These are phyloP conservation scores for Aspergillus mulundensis DNA, from an alignment of 495 filamentous ascomycete species.

Conservation along the genomic window DNA sequence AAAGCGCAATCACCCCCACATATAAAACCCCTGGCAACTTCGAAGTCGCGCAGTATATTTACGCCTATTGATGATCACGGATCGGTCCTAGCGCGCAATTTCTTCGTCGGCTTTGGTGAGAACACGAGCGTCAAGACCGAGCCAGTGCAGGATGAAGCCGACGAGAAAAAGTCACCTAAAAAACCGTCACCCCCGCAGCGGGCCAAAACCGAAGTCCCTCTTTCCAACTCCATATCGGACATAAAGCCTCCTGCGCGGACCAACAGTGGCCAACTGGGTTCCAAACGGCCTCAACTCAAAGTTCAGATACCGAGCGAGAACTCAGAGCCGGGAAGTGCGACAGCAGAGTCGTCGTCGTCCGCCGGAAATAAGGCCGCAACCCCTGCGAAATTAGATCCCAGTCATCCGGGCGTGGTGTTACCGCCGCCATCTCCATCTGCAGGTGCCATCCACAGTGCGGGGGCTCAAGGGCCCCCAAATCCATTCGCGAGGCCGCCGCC, in stretches of 20 bases:
- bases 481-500: slow-evolving; percentile 88
- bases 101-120: slow-evolving; percentile 45
- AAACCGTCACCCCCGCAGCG: slow-evolving; percentile 47
- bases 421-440: slow-evolving; percentile 91
- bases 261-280: slow-evolving; percentile 59
- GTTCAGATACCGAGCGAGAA: slow-evolving; percentile 92
- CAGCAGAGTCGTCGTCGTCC: slow-evolving; percentile 69
- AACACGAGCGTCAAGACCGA: slow-evolving; percentile 37
- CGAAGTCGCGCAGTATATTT: slow-evolving; percentile 89
- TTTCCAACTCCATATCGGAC: slow-evolving; percentile 48
- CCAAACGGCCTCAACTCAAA: slow-evolving; percentile 76
- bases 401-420: slow-evolving; percentile 68
- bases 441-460: slow-evolving; percentile 80
- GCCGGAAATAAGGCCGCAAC: slow-evolving; percentile 53
- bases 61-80: slow-evolving; percentile 93
- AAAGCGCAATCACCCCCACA: slow-evolving; percentile 50
- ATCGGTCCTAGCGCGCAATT: slow-evolving; percentile 83
- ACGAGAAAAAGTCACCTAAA: slow-evolving; percentile 43
- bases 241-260: slow-evolving; percentile 71
- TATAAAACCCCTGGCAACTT: slow-evolving; percentile 71
- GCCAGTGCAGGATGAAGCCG: slow-evolving; percentile 38
- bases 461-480: slow-evolving; percentile 89
- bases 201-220: slow-evolving; percentile 40
- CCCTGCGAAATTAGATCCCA: slow-evolving; percentile 51
- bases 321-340: slow-evolving; percentile 77